Evolutionary conservation across 2,329 filamentous ascomycete genomes (phyloP).

Genomic region (Verticillium zaregamsianum): DNA sequence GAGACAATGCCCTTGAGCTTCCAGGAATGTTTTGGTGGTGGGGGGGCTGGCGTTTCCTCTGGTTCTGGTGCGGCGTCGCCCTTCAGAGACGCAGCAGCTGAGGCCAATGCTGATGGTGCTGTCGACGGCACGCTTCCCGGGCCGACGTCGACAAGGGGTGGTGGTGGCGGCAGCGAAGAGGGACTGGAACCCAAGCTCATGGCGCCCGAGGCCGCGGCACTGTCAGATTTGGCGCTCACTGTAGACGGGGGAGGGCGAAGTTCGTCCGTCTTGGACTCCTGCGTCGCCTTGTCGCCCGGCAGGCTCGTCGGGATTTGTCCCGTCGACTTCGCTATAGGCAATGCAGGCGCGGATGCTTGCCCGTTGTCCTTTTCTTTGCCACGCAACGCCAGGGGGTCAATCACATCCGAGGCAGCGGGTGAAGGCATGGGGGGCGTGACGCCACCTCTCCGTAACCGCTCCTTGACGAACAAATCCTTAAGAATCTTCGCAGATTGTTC

Average conservation of each 20-base stretch:
- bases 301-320: conserved; percentile 2
- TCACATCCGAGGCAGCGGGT: conserved; percentile 37
- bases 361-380: conserved; percentile 36
- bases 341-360: conserved; percentile 5
- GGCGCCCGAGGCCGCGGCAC: conserved; percentile 22
- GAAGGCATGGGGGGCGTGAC: conserved; percentile 52
- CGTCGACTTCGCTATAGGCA: conserved; percentile 5
- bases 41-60: conserved; percentile 52
- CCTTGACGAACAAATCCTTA: conserved; percentile 80
- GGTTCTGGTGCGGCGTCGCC: conserved; percentile 23
- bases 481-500: conserved; percentile 84
- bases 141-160: conserved; percentile 11
- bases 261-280: conserved; percentile 14
- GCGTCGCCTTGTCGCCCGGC: conserved; percentile 5
- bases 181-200: conserved; percentile 32
- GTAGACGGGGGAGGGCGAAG: conserved; percentile 8
- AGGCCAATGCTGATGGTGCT: conserved; percentile 30
- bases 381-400: conserved; percentile 25
- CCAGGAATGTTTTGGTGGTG: conserved; percentile 87
- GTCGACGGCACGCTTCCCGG: conserved; percentile 26
- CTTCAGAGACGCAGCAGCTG: conserved; percentile 32
- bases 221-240: conserved; percentile 27
- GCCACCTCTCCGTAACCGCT: conserved; percentile 63
- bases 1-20: conserved; percentile 97
- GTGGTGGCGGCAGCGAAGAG: conserved; percentile 24